phyloP scores from a whole-genome alignment of 1,284 basidiomycete species.

The Salmacisia buchloeana region DNA sequence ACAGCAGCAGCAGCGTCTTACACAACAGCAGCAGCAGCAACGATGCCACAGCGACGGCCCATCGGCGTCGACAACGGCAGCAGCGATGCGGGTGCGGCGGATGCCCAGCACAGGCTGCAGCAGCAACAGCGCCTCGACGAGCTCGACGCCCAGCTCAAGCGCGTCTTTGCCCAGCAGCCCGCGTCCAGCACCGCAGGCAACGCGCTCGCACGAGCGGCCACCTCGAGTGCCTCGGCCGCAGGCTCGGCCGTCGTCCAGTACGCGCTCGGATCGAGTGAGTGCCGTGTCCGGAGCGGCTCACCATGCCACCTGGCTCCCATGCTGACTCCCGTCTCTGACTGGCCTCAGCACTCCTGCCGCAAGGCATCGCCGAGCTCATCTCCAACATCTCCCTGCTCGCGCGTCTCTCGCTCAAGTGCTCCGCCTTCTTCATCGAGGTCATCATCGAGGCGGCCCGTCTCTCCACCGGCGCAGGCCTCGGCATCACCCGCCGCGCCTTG shows the following conservation, averaged over 20 bases:
- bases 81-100: too few species aligned
- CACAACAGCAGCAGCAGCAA: constrained; percentile 1
- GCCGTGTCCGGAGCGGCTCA: neutral
- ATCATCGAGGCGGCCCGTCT: constrained; percentile 34
- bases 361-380: constrained; percentile 36
- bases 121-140: neutral
- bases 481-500: constrained; percentile 35
- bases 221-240: neutral
- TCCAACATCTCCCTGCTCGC: constrained; percentile 32
- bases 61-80: neutral
- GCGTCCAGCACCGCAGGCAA: neutral
- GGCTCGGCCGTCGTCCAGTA: neutral
- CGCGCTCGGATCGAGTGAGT: neutral
- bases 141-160: neutral
- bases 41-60: neutral
- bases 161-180: neutral
- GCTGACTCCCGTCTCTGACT: neutral
- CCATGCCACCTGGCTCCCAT: too few species aligned
- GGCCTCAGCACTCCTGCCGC: constrained; percentile 26
- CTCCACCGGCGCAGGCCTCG: constrained; percentile 30
- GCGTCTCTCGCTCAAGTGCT: constrained; percentile 36
- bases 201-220: neutral
- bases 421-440: constrained; percentile 42
- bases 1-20: too few species aligned
- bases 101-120: neutral